Evolutionary conservation across 495 filamentous ascomycete species (phyloP).

Genomic region (Stereocaulon alpinum): DNA sequence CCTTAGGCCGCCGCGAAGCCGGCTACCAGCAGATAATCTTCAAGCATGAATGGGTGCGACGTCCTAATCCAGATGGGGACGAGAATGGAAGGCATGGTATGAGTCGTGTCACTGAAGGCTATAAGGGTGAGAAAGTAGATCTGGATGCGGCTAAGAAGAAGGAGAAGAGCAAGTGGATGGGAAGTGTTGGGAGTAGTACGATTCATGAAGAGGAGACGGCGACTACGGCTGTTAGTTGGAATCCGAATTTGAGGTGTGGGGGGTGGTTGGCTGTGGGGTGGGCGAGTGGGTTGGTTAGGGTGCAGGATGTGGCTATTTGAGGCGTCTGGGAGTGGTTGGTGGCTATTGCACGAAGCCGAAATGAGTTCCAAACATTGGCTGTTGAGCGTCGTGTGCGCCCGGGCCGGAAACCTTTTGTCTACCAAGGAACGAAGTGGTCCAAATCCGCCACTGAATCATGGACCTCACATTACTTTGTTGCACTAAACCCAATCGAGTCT

Average conservation of each 20-base stretch:
- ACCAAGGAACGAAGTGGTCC: too few relatives aligned
- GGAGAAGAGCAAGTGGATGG: conserved; percentile 25
- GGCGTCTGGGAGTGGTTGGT: not conserved
- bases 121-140: conserved; percentile 35
- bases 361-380: not conserved
- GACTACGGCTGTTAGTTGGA: conserved; percentile 52
- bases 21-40: conserved; percentile 55
- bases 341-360: not conserved
- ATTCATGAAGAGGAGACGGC: conserved; percentile 50
- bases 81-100: conserved; percentile 39
- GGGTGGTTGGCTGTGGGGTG: conserved; percentile 56
- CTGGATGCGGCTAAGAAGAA: conserved; percentile 23
- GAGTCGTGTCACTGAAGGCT: conserved; percentile 51
- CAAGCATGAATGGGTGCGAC: conserved; percentile 45
- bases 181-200: conserved; percentile 35
- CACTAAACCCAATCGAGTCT: too few relatives aligned
- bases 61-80: conserved; percentile 32
- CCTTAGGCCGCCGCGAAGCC: conserved; percentile 42
- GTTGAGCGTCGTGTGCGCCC: too few relatives aligned
- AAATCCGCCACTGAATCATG: too few relatives aligned
- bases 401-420: too few relatives aligned
- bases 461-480: too few relatives aligned
- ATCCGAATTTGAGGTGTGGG: conserved; percentile 49
- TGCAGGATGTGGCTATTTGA: conserved; percentile 51
- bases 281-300: conserved; percentile 52